Percentiles rank a stretch among this genome's conserved stretches.
These are phyloP conservation scores for Pelomyxa schiedti DNA, from an alignment of 78 protist species.

Conservation along the genomic window DNA sequence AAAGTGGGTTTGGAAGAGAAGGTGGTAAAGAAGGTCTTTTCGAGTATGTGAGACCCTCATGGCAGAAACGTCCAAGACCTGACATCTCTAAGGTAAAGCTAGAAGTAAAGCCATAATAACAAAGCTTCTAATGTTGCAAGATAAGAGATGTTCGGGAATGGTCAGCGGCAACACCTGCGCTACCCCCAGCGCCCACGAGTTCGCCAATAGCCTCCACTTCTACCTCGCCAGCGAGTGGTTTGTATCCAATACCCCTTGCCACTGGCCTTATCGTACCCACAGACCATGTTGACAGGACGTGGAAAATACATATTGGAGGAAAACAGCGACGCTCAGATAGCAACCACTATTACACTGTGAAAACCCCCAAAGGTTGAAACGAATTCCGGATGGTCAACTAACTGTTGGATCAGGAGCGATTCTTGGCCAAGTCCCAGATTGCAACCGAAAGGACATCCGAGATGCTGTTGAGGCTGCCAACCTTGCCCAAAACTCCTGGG, in stretches of 20 bases:
- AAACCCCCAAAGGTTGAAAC: not conserved
- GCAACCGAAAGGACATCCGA: constrained; percentile 18
- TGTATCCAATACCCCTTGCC: no score
- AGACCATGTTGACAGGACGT: not conserved
- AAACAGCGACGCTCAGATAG: constrained; percentile 4
- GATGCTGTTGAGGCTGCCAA: constrained; percentile 24
- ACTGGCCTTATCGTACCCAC: not conserved
- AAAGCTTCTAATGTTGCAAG: no score
- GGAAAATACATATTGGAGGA: constrained; percentile 2
- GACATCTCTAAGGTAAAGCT: no score
- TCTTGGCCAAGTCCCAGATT: constrained; percentile 1
- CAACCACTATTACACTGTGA: not conserved
- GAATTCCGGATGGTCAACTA: no score
- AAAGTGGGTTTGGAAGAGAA: constrained; percentile 47
- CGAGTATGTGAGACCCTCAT: not conserved
- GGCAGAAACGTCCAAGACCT: no score
- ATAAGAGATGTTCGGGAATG: no score
- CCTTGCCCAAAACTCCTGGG: constrained; percentile 2
- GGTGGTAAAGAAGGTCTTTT: constrained; percentile 18
- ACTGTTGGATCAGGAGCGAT: no score
- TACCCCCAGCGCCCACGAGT: no score
- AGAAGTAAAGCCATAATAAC: no score
- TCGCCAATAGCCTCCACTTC: no score
- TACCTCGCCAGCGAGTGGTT: no score
- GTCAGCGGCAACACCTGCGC: no score